These are phyloP conservation scores for Suillus paluster DNA, from an alignment of 768 basidiomycete genomes.

Conservation along the genomic window DNA sequence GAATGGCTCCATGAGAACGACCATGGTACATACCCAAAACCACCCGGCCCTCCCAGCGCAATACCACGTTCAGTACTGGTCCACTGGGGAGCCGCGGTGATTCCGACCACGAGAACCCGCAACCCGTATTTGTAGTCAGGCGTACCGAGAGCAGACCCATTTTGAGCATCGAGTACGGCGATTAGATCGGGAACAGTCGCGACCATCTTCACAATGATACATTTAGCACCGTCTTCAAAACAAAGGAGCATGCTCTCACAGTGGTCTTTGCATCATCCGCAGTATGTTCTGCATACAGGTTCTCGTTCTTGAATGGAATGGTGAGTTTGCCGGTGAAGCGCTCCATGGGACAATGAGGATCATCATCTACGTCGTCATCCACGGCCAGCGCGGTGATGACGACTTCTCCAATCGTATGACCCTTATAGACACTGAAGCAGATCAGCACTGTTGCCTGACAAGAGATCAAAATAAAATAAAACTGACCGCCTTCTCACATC, in stretches of 20 bases:
- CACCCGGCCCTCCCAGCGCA: conserved; percentile 53
- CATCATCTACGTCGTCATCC: conserved; percentile 34
- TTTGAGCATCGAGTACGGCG: conserved; percentile 64
- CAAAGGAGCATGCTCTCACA: conserved; percentile 14
- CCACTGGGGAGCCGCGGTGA: conserved; percentile 58
- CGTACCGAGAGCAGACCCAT: conserved; percentile 63
- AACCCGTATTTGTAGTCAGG: conserved; percentile 65
- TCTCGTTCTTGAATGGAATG: conserved; percentile 70
- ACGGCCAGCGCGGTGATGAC: conserved; percentile 32
- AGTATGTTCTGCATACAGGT: conserved; percentile 52
- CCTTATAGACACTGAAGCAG: conserved; percentile 34
- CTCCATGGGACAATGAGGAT: conserved; percentile 15
- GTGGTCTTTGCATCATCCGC: conserved; percentile 30
- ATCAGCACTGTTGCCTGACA: neutral
- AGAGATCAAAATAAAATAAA: neutral
- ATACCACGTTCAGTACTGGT: conserved; percentile 54
- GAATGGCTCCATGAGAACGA: neutral
- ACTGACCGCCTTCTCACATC: conserved; percentile 46
- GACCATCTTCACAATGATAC: conserved; percentile 40
- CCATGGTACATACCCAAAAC: conserved; percentile 50
- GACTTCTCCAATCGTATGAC: conserved; percentile 45
- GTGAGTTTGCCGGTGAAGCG: conserved; percentile 40
- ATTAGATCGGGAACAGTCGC: conserved; percentile 71
- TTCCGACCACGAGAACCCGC: conserved; percentile 55
- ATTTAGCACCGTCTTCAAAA: conserved; percentile 1